Evolutionary conservation across 805 yeast species (phyloP), one percentile per base, ranked within the genome.

Genomic region (Candida nemodendra): DNA sequence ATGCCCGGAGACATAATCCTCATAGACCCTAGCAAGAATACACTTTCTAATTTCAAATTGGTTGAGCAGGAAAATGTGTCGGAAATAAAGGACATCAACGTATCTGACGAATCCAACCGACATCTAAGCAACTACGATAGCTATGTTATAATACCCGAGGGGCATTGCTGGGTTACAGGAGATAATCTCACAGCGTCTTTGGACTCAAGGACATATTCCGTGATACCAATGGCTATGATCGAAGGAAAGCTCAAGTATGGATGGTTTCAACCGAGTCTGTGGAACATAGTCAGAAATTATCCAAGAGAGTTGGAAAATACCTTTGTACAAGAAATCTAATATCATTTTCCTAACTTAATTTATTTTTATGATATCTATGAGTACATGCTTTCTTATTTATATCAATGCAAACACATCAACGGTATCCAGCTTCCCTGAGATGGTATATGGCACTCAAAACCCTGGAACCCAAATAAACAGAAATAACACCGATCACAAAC

Each of bases 81-180:
- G 2, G 45, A 37, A 22, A 25, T 25, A 36, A 39, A 34, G 21
- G 54, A 55, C 9, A 51, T 53, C 16, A 48, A 48, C 28, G 42
- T 37, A 2, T 19, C 19, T 7, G 46, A 30, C 15, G 34, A 36
- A 12, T 41, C 41, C 4, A 43, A 38, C 19, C 43, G 38, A 13
- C 35, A 30, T 27, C 15, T 21, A 7, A 29, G 25, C 29, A 61
- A 56, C 15, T 55, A 36, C 36, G 69, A 76, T 53, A 74, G 76
- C 39, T 87, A 69, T 59, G 79, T 91, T 7, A 70, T 67, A 39
- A 90, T 93, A 0, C 99, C 99, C 1, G 78, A 81, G 48, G 99
- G 99, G 2, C 99, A 93, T 62, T 85, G 87, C 32, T 93, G 98
- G 98, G 82, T 90, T 3, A 88, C 97, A 0, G 99, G 99, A 2